phyloP scores from a whole-genome alignment of 164 flowering plant species.

The Umbellularia californica region DNA sequence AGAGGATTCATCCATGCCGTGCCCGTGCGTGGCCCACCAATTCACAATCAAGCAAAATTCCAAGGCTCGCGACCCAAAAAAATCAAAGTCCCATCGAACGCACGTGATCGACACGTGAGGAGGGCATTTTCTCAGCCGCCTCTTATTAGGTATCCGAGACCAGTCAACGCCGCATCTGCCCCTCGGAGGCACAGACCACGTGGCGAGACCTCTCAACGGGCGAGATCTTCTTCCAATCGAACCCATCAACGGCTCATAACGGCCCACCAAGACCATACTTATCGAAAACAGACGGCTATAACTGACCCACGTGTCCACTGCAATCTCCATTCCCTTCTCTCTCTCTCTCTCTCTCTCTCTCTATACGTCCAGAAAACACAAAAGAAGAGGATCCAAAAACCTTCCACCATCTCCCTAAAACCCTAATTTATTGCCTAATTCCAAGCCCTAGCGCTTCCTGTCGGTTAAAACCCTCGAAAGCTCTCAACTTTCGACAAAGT shows the following conservation, averaged over 20 bases:
- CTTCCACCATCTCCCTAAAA: not conserved
- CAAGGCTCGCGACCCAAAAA: too few species aligned
- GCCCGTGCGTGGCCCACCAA: too few species aligned
- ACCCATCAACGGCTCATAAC: constrained; percentile 5
- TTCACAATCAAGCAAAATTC: too few species aligned
- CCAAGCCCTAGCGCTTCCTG: not conserved
- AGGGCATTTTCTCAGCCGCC: not conserved
- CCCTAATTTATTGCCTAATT: not conserved
- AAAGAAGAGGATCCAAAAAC: not conserved
- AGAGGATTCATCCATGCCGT: too few species aligned
- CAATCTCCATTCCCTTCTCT: constrained; percentile 8
- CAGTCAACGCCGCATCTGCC: not conserved
- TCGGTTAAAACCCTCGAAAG: too few species aligned
- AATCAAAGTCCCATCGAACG: too few species aligned
- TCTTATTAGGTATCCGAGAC: not conserved
- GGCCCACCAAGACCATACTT: constrained; percentile 29
- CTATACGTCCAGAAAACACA: too few species aligned
- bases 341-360: constrained; percentile 3
- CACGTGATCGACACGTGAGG: too few species aligned
- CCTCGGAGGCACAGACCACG: not conserved
- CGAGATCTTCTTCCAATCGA: not conserved
- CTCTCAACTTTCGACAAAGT: too few species aligned
- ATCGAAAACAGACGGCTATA: constrained; percentile 41
- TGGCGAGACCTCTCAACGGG: constrained; percentile 1
- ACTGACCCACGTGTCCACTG: constrained; percentile 30